Conservation (phyloP, 2,329 filamentous ascomycete genomes). For the Rhytidhysteron rufulum region DNA sequence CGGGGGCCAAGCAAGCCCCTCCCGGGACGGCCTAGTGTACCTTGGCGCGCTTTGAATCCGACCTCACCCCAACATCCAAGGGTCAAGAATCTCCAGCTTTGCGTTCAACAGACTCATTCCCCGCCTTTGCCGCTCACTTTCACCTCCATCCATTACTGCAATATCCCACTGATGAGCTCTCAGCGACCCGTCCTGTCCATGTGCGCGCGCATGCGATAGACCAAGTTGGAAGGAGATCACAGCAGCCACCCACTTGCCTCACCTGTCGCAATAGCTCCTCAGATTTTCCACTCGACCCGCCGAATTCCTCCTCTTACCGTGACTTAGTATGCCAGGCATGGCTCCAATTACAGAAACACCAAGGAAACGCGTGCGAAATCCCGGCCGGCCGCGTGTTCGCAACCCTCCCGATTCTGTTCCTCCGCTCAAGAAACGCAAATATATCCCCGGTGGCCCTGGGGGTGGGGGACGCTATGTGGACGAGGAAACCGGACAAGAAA, state of each 20-base stretch:
- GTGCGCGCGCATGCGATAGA: constrained; percentile 5
- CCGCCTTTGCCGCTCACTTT: too few species aligned
- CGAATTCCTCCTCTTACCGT: too few species aligned
- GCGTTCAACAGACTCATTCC: too few species aligned
- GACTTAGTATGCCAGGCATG: too few species aligned
- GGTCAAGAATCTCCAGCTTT: neutral
- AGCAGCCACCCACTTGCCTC: too few species aligned
- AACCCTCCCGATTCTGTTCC: constrained; percentile 38
- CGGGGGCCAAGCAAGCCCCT: neutral
- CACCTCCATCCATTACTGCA: too few species aligned
- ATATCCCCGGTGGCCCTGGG: constrained; percentile 81
- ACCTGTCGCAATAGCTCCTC: too few species aligned
- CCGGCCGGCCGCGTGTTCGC: constrained; percentile 29
- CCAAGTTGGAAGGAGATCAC: neutral
- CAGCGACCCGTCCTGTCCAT: neutral
- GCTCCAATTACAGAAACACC: constrained; percentile 33
- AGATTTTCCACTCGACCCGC: too few species aligned
- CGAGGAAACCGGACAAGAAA: constrained; percentile 58
- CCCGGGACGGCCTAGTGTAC: neutral
- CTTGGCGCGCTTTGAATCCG: too few species aligned
- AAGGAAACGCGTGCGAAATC: constrained; percentile 31
- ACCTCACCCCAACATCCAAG: neutral
- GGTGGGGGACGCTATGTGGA: constrained; percentile 83
- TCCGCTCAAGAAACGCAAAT: constrained; percentile 50
- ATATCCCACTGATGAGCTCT: constrained; percentile 1